phyloP scores from a whole-genome alignment of 2,329 filamentous ascomycete genomes.

The Pochonia chlamydosporia region DNA sequence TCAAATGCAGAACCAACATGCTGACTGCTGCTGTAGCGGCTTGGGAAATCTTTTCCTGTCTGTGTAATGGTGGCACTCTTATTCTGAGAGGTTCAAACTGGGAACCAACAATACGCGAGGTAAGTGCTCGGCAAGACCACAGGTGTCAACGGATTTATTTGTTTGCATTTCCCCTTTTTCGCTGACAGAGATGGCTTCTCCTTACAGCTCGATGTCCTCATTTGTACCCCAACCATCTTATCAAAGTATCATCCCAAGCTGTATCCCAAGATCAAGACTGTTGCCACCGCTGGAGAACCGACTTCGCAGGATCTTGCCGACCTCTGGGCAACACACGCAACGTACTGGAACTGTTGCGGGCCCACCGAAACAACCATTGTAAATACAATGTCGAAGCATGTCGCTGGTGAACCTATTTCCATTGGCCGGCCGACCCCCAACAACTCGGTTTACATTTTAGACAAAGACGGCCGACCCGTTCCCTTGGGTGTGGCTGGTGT shows the following conservation, averaged over 20 bases:
- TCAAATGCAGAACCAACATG: not conserved
- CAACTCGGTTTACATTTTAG: slow-evolving; percentile 49
- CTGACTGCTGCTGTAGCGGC: slow-evolving; percentile 35
- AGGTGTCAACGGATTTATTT: too few relatives aligned
- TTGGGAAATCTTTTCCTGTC: slow-evolving; percentile 53
- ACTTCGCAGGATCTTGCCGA: slow-evolving; percentile 46
- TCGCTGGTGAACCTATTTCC: slow-evolving; percentile 37
- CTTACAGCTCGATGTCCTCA: slow-evolving; percentile 44
- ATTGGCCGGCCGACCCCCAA: slow-evolving; percentile 53
- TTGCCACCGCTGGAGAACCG: slow-evolving; percentile 52
- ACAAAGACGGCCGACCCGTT: slow-evolving; percentile 38
- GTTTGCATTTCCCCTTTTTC: not conserved
- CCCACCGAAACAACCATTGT: slow-evolving; percentile 56
- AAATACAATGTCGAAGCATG: slow-evolving; percentile 49
- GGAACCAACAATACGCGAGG: slow-evolving; percentile 39
- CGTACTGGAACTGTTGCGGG: slow-evolving; percentile 52
- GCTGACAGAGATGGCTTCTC: not conserved
- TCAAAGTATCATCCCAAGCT: slow-evolving; percentile 40
- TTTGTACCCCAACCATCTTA: slow-evolving; percentile 50
- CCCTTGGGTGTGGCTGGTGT: slow-evolving; percentile 40
- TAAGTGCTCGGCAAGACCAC: slow-evolving; percentile 19
- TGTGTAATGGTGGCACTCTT: slow-evolving; percentile 53
- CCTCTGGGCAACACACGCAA: slow-evolving; percentile 43
- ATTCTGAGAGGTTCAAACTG: slow-evolving; percentile 45
- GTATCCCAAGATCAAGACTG: slow-evolving; percentile 45